Base-by-base conservation (phyloP, 2,329 filamentous ascomycete genomes). In the Diaporthe nobilis region DNA sequence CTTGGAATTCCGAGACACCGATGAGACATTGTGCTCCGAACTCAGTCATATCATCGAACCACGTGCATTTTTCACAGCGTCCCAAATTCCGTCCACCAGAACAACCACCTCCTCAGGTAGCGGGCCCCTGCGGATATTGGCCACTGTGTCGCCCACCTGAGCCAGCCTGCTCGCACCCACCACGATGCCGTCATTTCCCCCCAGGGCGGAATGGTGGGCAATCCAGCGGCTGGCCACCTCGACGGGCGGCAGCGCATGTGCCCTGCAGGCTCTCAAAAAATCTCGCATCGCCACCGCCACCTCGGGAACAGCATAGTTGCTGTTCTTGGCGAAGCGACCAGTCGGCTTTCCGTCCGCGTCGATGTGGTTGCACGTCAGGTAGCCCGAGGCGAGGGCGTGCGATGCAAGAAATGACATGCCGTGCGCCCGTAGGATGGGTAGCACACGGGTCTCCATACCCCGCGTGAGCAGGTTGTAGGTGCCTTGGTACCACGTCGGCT, bases 401-500 rank as follows among this genome's bases (percentile, higher is more conserved):
- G 74, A 76, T 13, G 74, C 74, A 49, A 76, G 74, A 8, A 81
- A 83, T 12, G 77, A 75, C 47, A 82, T 81, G 49, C 76, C 75
- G 74, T 85, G 80, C 8, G 81, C 78, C 20, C 82, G 82, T 8
- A 86, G 79, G 0, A 84, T 75, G 0, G 85, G 85, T 17, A 85
- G 79, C 4, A 86, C 78, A 17, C 79, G 77, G 3, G 78, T 80
- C 72, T 87, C 85, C 71, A 80, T 79, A 8, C 80, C 80, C 8
- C 85, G 84, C 10, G 81, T 81, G 10, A 85, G 76, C 6, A 84
- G 75, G 73, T 81, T 85, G 76, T 86, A 86, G 17, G 82, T 80
- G 42, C 84, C 85, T 61, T 87, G 85, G 68, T 86, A 87, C 72
- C 81, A 83, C 8, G 76, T 80, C 0, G 85, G 85, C 68, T 85